phyloP scores from a whole-genome alignment of 1,284 basidiomycete species.

The Ustilago hordei region DNA sequence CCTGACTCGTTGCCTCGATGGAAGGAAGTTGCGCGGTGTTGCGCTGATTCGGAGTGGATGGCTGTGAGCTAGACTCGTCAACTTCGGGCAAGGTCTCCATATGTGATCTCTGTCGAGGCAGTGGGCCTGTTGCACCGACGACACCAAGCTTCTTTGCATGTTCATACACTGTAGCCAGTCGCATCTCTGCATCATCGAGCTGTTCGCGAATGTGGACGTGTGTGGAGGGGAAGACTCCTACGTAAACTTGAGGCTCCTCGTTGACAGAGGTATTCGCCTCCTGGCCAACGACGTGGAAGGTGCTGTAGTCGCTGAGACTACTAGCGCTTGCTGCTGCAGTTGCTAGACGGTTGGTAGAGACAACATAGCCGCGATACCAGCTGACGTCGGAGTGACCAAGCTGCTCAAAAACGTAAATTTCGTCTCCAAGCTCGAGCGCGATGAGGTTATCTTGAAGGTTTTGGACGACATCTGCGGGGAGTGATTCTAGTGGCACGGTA shows the following conservation, averaged over 20 bases:
- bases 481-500: constrained; percentile 31
- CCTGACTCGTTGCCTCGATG: constrained; percentile 21
- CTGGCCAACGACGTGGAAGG: constrained; percentile 43
- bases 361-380: constrained; percentile 78
- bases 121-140: constrained; percentile 49
- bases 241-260: constrained; percentile 81
- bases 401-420: constrained; percentile 81
- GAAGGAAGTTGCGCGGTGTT: constrained; percentile 16
- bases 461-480: constrained; percentile 31
- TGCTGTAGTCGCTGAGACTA: constrained; percentile 58
- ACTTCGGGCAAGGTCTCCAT: constrained; percentile 57
- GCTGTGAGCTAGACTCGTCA: constrained; percentile 44
- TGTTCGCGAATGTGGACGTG: constrained; percentile 90
- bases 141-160: constrained; percentile 57
- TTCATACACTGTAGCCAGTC: constrained; percentile 77
- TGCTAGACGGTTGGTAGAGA: constrained; percentile 72
- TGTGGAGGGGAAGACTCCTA: constrained; percentile 93
- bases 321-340: constrained; percentile 69
- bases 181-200: constrained; percentile 86
- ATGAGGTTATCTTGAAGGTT: constrained; percentile 60
- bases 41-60: constrained; percentile 41
- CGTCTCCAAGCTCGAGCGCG: constrained; percentile 80
- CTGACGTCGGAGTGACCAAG: constrained; percentile 58
- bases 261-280: constrained; percentile 18
- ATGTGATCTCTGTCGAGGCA: constrained; percentile 33